These are phyloP conservation scores for Fusarium austroafricanum DNA, from an alignment of 2,329 filamentous ascomycete species.

Conservation along the genomic window DNA sequence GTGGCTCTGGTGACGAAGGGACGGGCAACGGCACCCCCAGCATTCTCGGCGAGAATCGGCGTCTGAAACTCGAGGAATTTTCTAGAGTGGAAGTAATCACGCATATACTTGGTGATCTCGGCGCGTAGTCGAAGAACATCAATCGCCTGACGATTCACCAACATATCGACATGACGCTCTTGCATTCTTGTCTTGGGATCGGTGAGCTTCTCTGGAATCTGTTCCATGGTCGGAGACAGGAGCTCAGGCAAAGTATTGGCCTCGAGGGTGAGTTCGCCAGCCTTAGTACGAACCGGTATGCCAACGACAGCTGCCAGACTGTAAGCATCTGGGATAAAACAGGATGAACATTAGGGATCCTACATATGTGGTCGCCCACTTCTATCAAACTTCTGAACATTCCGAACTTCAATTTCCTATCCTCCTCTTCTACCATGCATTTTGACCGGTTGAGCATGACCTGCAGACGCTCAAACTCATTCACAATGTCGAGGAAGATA, in stretches of 20 bases:
- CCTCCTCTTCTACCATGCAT: conserved; percentile 51
- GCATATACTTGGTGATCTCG: conserved; percentile 77
- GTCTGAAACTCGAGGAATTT: conserved; percentile 91
- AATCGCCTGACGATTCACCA: conserved; percentile 76
- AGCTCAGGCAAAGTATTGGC: conserved; percentile 76
- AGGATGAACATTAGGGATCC: conserved; percentile 53
- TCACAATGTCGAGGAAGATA: conserved; percentile 83
- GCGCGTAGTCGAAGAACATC: conserved; percentile 81
- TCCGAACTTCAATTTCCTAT: conserved; percentile 62
- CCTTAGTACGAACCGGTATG: conserved; percentile 72
- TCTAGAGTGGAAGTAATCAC: conserved; percentile 76
- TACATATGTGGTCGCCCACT: conserved; percentile 87
- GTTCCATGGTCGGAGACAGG: conserved; percentile 81
- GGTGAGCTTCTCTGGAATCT: conserved; percentile 76
- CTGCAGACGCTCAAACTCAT: conserved; percentile 79
- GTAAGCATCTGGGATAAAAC: conserved; percentile 39
- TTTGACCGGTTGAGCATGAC: conserved; percentile 77
- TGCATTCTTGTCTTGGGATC: conserved; percentile 79
- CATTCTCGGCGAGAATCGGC: conserved; percentile 83
- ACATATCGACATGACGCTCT: conserved; percentile 86
- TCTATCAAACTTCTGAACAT: conserved; percentile 74
- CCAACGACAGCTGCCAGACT: conserved; percentile 73
- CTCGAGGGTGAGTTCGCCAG: conserved; percentile 81
- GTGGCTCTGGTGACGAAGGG: conserved; percentile 86
- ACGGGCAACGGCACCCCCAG: conserved; percentile 87